These are phyloP conservation scores for Aureobasidium melanogenum DNA, from an alignment of 2,329 filamentous ascomycete genomes.

Conservation along the genomic window DNA sequence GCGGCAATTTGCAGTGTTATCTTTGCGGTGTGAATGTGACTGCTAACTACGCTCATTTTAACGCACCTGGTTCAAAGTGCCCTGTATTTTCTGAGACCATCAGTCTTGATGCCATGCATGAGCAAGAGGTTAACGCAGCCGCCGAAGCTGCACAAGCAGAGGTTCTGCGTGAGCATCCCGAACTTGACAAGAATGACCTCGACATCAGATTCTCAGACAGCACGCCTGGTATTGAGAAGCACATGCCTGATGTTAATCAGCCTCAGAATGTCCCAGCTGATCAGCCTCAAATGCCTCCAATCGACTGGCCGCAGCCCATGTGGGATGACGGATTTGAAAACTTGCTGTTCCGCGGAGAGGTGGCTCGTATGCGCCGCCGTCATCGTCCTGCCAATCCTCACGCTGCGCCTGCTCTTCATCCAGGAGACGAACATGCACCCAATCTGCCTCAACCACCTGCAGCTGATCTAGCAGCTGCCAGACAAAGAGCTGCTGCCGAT, in stretches of 20 bases:
- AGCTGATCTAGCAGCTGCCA: not conserved
- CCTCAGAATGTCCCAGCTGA: no score
- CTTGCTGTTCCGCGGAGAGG: not conserved
- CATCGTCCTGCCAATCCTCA: not conserved
- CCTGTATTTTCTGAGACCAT: slow-evolving; percentile 53
- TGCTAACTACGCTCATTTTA: slow-evolving; percentile 60
- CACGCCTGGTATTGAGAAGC: not conserved
- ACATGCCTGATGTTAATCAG: not conserved
- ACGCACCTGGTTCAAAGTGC: slow-evolving; percentile 49
- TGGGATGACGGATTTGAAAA: not conserved
- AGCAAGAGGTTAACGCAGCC: slow-evolving; percentile 54
- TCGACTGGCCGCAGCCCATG: not conserved
- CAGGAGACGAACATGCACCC: not conserved
- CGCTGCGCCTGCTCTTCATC: not conserved
- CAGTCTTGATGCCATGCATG: slow-evolving; percentile 46
- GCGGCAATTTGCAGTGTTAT: slow-evolving; percentile 51
- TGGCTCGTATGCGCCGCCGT: not conserved
- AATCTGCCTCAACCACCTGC: not conserved
- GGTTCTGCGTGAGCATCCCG: slow-evolving; percentile 51
- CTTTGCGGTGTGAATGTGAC: slow-evolving; percentile 58
- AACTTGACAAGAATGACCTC: slow-evolving; percentile 49
- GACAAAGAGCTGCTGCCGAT: not conserved
- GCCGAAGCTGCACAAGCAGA: slow-evolving; percentile 49
- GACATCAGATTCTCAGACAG: slow-evolving; percentile 50
- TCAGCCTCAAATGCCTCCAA: no score